These are phyloP conservation scores for Aspergillus wentii DNA, from an alignment of 495 filamentous ascomycete genomes.

Conservation along the genomic window DNA sequence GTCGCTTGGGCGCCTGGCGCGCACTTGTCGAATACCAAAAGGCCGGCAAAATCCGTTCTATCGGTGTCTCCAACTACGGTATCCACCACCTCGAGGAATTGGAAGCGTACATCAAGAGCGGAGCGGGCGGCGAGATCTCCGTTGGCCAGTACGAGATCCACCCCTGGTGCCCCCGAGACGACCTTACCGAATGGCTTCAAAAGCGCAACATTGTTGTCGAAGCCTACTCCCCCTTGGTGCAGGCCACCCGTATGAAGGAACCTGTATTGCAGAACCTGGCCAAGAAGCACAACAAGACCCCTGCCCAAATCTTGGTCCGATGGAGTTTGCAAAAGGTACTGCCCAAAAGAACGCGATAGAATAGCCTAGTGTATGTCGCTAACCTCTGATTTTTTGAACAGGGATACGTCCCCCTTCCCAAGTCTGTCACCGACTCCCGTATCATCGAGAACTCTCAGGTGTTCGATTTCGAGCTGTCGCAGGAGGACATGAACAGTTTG, in stretches of 20 bases:
- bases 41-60: slow-evolving; percentile 45
- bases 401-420: slow-evolving; percentile 60
- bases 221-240: slow-evolving; percentile 77
- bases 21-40: slow-evolving; percentile 52
- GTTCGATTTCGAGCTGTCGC: slow-evolving; percentile 73
- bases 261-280: slow-evolving; percentile 52
- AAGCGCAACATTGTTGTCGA: slow-evolving; percentile 65
- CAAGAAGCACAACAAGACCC: slow-evolving; percentile 66
- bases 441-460: slow-evolving; percentile 71
- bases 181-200: slow-evolving; percentile 73
- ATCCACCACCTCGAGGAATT: slow-evolving; percentile 57
- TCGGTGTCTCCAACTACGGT: slow-evolving; percentile 54
- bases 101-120: slow-evolving; percentile 68
- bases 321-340: slow-evolving; percentile 85
- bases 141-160: slow-evolving; percentile 90
- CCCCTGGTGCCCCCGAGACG: slow-evolving; percentile 74
- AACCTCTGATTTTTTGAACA: slow-evolving; percentile 57
- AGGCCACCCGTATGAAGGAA: slow-evolving; percentile 62
- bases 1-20: slow-evolving; percentile 46
- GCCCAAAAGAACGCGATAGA: neutral
- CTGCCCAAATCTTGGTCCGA: slow-evolving; percentile 73
- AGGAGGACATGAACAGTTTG: slow-evolving; percentile 53
- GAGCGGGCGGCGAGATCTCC: slow-evolving; percentile 68
- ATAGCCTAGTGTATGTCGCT: slow-evolving; percentile 30
- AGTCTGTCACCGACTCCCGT: slow-evolving; percentile 54